Evolutionary conservation across 768 basidiomycete genomes (phyloP), one percentile per base, ranked within the genome.

Genomic region (Leucocoprinus birnbaumii): DNA sequence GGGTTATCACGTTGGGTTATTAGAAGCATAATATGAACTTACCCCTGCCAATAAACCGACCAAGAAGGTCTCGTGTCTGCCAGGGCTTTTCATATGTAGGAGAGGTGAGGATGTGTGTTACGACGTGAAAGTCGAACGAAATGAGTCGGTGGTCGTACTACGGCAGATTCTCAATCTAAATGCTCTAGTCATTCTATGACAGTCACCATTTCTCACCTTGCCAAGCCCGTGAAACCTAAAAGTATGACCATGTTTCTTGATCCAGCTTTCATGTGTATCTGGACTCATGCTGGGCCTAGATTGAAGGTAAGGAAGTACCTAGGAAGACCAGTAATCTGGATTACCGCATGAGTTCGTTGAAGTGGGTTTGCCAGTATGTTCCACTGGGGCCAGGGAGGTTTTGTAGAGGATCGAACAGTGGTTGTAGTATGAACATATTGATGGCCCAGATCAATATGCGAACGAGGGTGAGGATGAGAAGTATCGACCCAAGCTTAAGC

Each of bases 151-250:
- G 76, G 59, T 84, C 82, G 56, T 79, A 75, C 79, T 82, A 10
- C n/a, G 6, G 26, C 48, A 18, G 24, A 22, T 43, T 35, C 26
- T 45, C 34, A 24, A 47, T 18, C 27, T 24, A 19, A 6, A 9
- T 21, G 24, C n/a, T n/a, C n/a, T n/a, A n/a, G n/a, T n/a, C n/a
- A n/a, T n/a, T n/a, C n/a, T n/a, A n/a, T n/a, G 21, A 48, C 34
- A 8, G n/a, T 45, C 64, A 44, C 56, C n/a, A n/a, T n/a, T n/a
- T 31, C 31, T 31, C 31, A 80, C 80, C 63, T 64, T 74, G 38
- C 82, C 82, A 64, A 77, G 80, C 1, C 82, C 82, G 59, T 84
- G 77, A 53, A 81, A 80, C 40, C 77, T 65, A 56, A 81, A 79
- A 1, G 80, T 83, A 57, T 75, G 74, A 10, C 81, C 82, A 63